Conservation (phyloP, 2,329 filamentous ascomycete species). For the Colletotrichum godetiae region DNA sequence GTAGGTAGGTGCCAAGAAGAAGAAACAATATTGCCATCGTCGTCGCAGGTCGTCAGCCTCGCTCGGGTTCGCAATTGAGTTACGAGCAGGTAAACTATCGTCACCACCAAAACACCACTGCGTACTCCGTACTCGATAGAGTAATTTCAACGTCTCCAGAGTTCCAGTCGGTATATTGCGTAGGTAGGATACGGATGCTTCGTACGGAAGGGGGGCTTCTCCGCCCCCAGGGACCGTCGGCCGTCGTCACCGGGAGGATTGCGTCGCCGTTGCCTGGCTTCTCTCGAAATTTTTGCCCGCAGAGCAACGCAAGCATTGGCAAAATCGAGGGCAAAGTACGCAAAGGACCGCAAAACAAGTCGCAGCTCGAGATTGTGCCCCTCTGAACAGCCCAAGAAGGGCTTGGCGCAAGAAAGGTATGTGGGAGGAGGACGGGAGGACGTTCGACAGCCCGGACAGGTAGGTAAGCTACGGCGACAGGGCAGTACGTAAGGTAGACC, state of each 20-base stretch:
- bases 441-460: not conserved
- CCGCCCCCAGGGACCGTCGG: slow-evolving; percentile 1
- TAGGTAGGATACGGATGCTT: not conserved
- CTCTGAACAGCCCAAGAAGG: slow-evolving; percentile 12
- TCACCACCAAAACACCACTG: not conserved
- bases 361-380: not conserved
- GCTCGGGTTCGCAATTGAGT: not conserved
- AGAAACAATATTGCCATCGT: not conserved
- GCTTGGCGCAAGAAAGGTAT: slow-evolving; percentile 24
- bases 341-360: not conserved
- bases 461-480: slow-evolving; percentile 9
- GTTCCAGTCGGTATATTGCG: not conserved
- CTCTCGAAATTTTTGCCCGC: not conserved
- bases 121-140: no score
- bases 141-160: not conserved
- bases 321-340: not conserved
- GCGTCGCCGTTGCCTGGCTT: slow-evolving; percentile 22
- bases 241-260: slow-evolving; percentile 23
- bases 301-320: slow-evolving; percentile 18
- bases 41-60: slow-evolving; percentile 24
- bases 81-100: not conserved
- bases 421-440: slow-evolving; percentile 23
- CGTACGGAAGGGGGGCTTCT: not conserved
- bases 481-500: not conserved
- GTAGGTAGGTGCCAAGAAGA: slow-evolving; percentile 8